phyloP scores from a whole-genome alignment of 2,329 filamentous ascomycete species.

The Colletotrichum chlorophyti region DNA sequence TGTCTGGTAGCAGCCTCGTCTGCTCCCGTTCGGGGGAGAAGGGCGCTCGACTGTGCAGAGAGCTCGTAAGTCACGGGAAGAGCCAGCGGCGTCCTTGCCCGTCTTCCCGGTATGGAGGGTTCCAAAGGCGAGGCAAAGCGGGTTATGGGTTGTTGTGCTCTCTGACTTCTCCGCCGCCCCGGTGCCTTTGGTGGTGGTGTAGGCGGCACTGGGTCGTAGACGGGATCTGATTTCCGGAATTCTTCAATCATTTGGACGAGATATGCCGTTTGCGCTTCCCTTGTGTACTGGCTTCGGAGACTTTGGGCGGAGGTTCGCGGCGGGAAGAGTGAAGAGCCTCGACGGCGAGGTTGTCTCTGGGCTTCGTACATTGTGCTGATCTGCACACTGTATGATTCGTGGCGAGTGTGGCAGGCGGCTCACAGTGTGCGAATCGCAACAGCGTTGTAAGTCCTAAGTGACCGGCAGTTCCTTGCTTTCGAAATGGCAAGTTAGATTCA shows the following conservation, averaged over 20 bases:
- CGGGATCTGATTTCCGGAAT: constrained; percentile 22
- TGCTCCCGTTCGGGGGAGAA: background rate
- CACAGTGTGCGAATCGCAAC: background rate
- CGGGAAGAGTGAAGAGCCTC: constrained; percentile 13
- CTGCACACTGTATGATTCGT: background rate
- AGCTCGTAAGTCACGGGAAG: constrained; percentile 4
- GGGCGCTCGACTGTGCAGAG: background rate
- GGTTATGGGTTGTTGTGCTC: background rate
- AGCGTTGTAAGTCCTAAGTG: constrained; percentile 5
- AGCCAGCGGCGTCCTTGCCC: constrained; percentile 10
- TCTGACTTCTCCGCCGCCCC: constrained; percentile 8
- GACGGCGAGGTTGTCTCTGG: constrained; percentile 8
- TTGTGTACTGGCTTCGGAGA: constrained; percentile 21
- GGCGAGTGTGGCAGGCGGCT: background rate
- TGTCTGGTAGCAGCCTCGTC: constrained; percentile 2
- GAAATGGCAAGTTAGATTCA: constrained; percentile 2
- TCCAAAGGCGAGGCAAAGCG: constrained; percentile 15
- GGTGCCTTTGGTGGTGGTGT: constrained; percentile 20
- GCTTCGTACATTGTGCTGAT: constrained; percentile 14
- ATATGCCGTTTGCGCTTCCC: constrained; percentile 2
- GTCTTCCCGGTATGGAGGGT: background rate
- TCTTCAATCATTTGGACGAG: constrained; percentile 22
- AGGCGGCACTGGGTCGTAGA: constrained; percentile 24
- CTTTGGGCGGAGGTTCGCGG: constrained; percentile 18
- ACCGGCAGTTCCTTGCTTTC: background rate